Evolutionary conservation across 305 asterid species (phyloP).

Genomic region (Lippia alba): DNA sequence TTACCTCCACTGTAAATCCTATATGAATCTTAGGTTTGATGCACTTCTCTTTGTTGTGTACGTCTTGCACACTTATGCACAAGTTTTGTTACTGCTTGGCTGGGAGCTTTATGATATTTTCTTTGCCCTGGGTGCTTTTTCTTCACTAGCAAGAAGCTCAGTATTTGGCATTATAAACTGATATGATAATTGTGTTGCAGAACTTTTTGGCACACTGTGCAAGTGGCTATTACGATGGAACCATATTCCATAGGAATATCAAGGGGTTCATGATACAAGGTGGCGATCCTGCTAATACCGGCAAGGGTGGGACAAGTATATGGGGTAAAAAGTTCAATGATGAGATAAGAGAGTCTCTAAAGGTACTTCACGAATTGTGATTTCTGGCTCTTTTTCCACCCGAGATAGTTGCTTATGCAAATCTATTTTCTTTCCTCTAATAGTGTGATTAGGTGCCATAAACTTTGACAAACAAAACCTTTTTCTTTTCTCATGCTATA

Average conservation of each 20-base stretch:
- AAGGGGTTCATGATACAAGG: slow-evolving; percentile 98
- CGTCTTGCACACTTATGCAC: not conserved
- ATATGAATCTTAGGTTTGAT: not conserved
- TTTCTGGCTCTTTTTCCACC: slow-evolving; percentile 22
- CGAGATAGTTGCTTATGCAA: not conserved
- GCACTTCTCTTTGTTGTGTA: not conserved
- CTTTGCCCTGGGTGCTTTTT: slow-evolving; percentile 10
- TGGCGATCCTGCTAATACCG: slow-evolving; percentile 94
- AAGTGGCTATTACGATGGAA: slow-evolving; percentile 92
- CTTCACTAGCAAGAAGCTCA: not conserved
- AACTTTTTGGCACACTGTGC: slow-evolving; percentile 91
- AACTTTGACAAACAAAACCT: not conserved
- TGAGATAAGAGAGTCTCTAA: slow-evolving; percentile 93
- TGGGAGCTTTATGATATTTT: not conserved
- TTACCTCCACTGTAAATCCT: not conserved
- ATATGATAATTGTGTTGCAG: slow-evolving; percentile 51
- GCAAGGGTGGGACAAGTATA: slow-evolving; percentile 94
- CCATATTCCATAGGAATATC: slow-evolving; percentile 92
- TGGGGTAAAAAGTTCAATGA: slow-evolving; percentile 95
- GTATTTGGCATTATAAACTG: not conserved
- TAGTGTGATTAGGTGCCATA: slow-evolving; percentile 1
- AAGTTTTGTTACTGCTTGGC: not conserved
- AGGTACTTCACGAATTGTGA: slow-evolving; percentile 53
- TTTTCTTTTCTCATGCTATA: not conserved
- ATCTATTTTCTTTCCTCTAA: not conserved